These are phyloP conservation scores for Diaporthe longicolla DNA, from an alignment of 2,329 filamentous ascomycete genomes.

Conservation along the genomic window DNA sequence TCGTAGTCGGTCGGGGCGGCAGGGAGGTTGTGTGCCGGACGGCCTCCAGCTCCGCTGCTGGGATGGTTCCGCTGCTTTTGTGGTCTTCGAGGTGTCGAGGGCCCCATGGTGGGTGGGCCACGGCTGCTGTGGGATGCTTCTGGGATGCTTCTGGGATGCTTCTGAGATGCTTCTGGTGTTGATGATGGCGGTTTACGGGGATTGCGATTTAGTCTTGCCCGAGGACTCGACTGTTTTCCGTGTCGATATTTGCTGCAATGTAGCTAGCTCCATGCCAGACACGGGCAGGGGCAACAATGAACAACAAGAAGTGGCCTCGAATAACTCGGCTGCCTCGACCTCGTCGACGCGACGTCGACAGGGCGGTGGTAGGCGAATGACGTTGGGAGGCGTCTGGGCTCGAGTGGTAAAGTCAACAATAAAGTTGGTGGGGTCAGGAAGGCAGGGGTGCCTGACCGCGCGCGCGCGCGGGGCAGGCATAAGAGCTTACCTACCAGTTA, in stretches of 20 bases:
- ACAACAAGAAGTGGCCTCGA: neutral
- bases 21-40: neutral
- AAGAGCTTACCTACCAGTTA: neutral
- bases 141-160: no score
- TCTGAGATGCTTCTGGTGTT: neutral
- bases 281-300: neutral
- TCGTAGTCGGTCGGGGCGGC: slow-evolving; percentile 72
- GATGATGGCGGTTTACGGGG: neutral
- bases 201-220: neutral
- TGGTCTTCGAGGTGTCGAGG: slow-evolving; percentile 15
- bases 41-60: neutral
- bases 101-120: neutral
- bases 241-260: neutral
- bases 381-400: neutral
- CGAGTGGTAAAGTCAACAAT: neutral
- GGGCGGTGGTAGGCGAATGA: slow-evolving; percentile 13
- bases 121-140: no score
- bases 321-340: neutral
- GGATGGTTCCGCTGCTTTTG: slow-evolving; percentile 50
- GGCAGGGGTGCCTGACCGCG: neutral
- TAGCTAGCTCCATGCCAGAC: neutral
- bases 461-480: slow-evolving; percentile 6
- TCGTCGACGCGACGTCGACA: slow-evolving; percentile 23
- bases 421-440: neutral
- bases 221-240: neutral